Evolutionary conservation across 139 green algal species (phyloP), one percentile per base, ranked within the genome.

Genomic region (Picochlorum sp.): DNA sequence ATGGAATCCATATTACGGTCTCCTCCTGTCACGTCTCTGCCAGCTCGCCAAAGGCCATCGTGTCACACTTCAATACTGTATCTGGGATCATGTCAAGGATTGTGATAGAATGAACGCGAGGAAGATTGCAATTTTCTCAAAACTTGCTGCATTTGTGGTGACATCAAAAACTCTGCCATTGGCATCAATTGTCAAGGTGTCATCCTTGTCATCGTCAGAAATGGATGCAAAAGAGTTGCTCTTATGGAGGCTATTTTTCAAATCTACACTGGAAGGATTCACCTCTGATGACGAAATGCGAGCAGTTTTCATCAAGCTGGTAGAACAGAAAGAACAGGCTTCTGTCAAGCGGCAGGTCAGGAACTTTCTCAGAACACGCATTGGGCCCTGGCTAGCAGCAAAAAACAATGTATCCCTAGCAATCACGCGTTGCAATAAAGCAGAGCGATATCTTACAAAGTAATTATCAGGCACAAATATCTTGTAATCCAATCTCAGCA

Each of bases 1-100:
- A 13, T 95, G 74, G 69, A 95, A 95, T 70, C 76, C 82, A 0
- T 95, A 92, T 82, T 95, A 95, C 63, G 68, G 69, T 9, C 67
- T 75, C 26, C 66, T 95, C 50, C 74, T 84, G 45, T 45, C 60
- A 11, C 63, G 75, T 24, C 74, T 96, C 41, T 75, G 71, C n/a
- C 50, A 62, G 15, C 59, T 68, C 10, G 66, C 68, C 38, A 83
- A 85, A 63, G 34, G 56, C 0, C 83, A 92, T 73, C 81, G 77
- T 56, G 72, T 90, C 52, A 89, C 73, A 28, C 61, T 86, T 59
- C 84, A 82, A 73, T 95, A 82, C 71, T 84, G 76, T 72, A 32
- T 95, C 30, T 95, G 88, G 88, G 88, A 95, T 75, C 77, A 85
- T 23, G 73, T 88, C 65, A 85, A 85, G 58, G 70, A 80, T 62